Evolutionary conservation across 805 yeast species (phyloP).

Genomic region (Candida cerambycidarum): DNA sequence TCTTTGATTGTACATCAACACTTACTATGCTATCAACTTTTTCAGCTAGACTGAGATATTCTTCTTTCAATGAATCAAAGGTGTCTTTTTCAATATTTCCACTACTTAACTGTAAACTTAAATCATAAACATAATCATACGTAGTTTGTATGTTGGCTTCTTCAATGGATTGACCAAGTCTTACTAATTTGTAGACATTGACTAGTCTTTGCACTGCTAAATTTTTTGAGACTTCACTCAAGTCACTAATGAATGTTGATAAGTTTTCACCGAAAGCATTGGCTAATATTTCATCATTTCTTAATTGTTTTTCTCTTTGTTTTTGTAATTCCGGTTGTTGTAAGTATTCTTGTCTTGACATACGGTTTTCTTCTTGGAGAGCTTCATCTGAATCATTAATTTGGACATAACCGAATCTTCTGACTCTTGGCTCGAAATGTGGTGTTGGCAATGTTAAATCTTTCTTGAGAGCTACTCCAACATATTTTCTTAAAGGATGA

Average conservation of each 20-base stretch:
- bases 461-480: slow-evolving; percentile 77
- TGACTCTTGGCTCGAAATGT: slow-evolving; percentile 83
- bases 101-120: slow-evolving; percentile 39
- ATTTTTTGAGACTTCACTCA: slow-evolving; percentile 23
- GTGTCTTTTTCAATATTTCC: slow-evolving; percentile 35
- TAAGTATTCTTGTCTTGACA: slow-evolving; percentile 67
- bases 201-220: slow-evolving; percentile 48
- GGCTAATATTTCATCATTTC: slow-evolving; percentile 28
- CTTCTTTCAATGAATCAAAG: slow-evolving; percentile 16
- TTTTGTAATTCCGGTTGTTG: slow-evolving; percentile 52
- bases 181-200: slow-evolving; percentile 43
- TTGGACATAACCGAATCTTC: slow-evolving; percentile 76
- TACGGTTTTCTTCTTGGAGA: slow-evolving; percentile 54
- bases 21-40: slow-evolving; percentile 46
- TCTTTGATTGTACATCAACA: slow-evolving; percentile 43
- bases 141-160: slow-evolving; percentile 65
- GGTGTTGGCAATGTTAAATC: slow-evolving; percentile 75
- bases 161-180: slow-evolving; percentile 53
- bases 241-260: slow-evolving; percentile 25
- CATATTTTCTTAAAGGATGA: slow-evolving; percentile 88
- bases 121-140: slow-evolving; percentile 45
- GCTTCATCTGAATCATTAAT: slow-evolving; percentile 53
- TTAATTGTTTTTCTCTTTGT: slow-evolving; percentile 39
- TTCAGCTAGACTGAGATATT: slow-evolving; percentile 38
- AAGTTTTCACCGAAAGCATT: slow-evolving; percentile 3